phyloP scores from a whole-genome alignment of 2,329 filamentous ascomycete genomes.

The Verticillium nubilum region DNA sequence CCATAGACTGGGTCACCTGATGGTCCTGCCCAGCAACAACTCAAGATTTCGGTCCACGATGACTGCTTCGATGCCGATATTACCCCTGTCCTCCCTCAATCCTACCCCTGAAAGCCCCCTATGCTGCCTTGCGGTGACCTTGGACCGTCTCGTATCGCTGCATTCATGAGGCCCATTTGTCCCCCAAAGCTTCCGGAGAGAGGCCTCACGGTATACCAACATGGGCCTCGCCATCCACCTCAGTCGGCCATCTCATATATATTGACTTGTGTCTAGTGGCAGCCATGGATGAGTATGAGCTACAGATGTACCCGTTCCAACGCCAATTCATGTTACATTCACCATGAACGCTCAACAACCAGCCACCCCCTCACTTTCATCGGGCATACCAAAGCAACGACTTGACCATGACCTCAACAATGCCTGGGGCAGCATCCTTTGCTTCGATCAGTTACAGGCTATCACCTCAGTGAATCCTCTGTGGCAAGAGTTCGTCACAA shows the following conservation, averaged over 20 bases:
- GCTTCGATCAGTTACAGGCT: conserved; percentile 13
- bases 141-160: background rate
- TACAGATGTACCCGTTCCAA: background rate
- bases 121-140: background rate
- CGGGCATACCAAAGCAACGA: background rate
- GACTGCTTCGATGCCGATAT: background rate
- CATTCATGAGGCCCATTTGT: background rate
- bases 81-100: background rate
- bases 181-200: background rate
- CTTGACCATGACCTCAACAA: conserved; percentile 18
- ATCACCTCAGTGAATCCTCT: conserved; percentile 12
- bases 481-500: conserved; percentile 16
- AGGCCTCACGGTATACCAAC: background rate
- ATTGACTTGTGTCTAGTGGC: no score
- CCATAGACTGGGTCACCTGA: background rate
- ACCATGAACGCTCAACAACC: background rate
- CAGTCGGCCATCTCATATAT: background rate
- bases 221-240: background rate
- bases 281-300: no score
- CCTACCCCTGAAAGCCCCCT: background rate
- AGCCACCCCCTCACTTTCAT: background rate
- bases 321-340: background rate
- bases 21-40: background rate
- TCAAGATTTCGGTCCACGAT: background rate
- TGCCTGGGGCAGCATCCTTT: conserved; percentile 16